Conservation (phyloP, 371 early-diverging fungal species). For the Syncephalis fuscata region DNA sequence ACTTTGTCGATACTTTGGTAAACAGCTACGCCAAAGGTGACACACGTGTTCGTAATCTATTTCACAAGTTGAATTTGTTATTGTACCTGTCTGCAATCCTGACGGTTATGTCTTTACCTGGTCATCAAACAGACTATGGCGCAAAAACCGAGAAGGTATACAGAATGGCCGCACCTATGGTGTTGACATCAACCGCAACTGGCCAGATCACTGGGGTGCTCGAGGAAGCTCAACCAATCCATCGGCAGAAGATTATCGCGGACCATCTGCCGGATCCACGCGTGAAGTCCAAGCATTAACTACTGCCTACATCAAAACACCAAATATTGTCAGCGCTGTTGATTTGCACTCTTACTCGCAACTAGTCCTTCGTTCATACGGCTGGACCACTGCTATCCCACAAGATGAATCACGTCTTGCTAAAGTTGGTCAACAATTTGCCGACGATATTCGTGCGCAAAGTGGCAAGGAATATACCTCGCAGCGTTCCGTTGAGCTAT, state of each 20-base stretch:
- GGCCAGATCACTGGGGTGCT: constrained; percentile 32
- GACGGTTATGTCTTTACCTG: constrained; percentile 39
- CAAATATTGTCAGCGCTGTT: constrained; percentile 28
- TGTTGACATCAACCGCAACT: constrained; percentile 29
- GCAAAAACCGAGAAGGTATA: constrained; percentile 29
- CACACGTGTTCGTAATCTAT: constrained; percentile 1
- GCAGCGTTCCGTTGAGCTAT: constrained; percentile 20
- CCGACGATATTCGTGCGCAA: constrained; percentile 8
- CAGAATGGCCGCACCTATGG: constrained; percentile 12
- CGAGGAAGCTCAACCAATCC: constrained; percentile 28
- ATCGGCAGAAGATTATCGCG: constrained; percentile 30
- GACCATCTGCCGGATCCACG: constrained; percentile 28
- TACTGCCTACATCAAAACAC: constrained; percentile 21
- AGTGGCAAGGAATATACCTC: constrained; percentile 21
- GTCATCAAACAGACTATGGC: constrained; percentile 29
- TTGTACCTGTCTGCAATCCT: constrained; percentile 37
- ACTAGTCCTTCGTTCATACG: constrained; percentile 22
- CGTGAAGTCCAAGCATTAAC: constrained; percentile 31
- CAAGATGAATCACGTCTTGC: constrained; percentile 8
- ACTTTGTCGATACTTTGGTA: constrained; percentile 1
- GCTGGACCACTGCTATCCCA: constrained; percentile 17
- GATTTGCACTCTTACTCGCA: constrained; percentile 39
- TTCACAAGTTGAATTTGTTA: constrained; percentile 22
- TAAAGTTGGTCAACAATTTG: constrained; percentile 9
- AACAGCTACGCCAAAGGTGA: background rate